Base-by-base conservation (phyloP, 331 rosid species). In the Malus hybrid region DNA sequence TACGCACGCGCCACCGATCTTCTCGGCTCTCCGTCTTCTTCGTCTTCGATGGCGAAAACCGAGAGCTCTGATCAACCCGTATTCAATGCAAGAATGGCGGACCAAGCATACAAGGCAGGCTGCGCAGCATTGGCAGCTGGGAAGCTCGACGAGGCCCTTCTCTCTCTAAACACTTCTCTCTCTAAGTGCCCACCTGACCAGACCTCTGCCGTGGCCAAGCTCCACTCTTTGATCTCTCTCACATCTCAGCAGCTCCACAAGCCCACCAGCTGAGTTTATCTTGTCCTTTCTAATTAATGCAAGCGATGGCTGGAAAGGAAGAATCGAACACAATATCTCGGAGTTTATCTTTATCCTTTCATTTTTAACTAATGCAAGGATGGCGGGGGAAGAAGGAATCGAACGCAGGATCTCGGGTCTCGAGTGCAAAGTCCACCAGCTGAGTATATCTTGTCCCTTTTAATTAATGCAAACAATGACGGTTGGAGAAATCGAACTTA, bases 121-220 rank as follows among this genome's bases (percentile, higher is more conserved):
- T 93, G 98, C 77, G 89, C 89, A 8, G 93, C 96, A 48, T 83
- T 91, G 80, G 89, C 96, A 30, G 86, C 84, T 1, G 98, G 96
- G 12, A 87, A 91, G 68, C 84, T 88, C 6, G 93, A 89, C 0
- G 95, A 89, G 73, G 97, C 97, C 72, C 87, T 88, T 62, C 78
- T 75, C 19, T 89, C 85, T 11, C 78, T 91, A 79, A 94, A 85
- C 29, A 66, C 83, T 19, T 83, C 96, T 30, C 86, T 92, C 6
- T 84, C 91, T 3, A 86, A 79, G 73, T 91, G 97, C 71, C 95
- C 94, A 1, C 95, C 97, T 8, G 90, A 88, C 12, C 88, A 86
- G 71, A 78, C 86, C 10, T 63, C 83, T 7, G 96, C 97, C 0
- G 83, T 91, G 60, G 85, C 91, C 1, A 91, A 88, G 85, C 91